Conservation (phyloP, 2,329 filamentous ascomycete genomes). For the Botrytis pseudocinerea region DNA sequence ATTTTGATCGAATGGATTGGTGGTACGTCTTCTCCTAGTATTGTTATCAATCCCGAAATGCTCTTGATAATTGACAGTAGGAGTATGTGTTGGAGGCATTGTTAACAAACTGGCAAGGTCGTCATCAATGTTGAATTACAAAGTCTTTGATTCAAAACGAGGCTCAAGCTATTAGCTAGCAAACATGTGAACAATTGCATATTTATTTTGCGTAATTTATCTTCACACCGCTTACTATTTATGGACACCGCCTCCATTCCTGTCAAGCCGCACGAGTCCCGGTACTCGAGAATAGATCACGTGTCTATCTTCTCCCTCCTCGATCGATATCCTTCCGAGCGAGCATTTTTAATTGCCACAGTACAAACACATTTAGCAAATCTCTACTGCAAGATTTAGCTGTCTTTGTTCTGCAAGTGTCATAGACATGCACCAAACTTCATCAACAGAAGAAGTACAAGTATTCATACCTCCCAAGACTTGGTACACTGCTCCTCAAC, state of each 20-base stretch:
- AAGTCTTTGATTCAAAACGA: not conserved
- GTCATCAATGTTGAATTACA: not conserved
- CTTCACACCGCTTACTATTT: conserved; percentile 3
- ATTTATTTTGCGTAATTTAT: conserved; percentile 4
- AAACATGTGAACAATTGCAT: not conserved
- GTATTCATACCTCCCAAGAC: not conserved
- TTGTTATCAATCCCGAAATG: conserved; percentile 17
- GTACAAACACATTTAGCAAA: not conserved
- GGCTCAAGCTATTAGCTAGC: not conserved
- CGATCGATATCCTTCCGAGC: not conserved
- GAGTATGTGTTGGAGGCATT: conserved; percentile 11
- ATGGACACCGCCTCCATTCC: conserved; percentile 1
- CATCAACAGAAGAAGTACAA: not conserved
- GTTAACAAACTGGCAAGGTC: not conserved
- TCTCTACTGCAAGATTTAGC: not conserved
- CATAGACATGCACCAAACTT: not conserved
- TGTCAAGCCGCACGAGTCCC: not conserved
- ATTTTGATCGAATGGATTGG: conserved; percentile 9
- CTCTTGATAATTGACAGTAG: conserved; percentile 15
- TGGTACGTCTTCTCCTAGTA: conserved; percentile 6
- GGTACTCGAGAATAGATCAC: not conserved
- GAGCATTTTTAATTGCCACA: not conserved
- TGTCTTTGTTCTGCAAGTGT: too few relatives aligned
- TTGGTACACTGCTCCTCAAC: not conserved
- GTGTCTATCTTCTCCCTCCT: not conserved